Percentiles rank a stretch among this genome's conserved stretches.
Conservation (phyloP, 352 stramenopile genomes). For the Elongisporangium prolatum region DNA sequence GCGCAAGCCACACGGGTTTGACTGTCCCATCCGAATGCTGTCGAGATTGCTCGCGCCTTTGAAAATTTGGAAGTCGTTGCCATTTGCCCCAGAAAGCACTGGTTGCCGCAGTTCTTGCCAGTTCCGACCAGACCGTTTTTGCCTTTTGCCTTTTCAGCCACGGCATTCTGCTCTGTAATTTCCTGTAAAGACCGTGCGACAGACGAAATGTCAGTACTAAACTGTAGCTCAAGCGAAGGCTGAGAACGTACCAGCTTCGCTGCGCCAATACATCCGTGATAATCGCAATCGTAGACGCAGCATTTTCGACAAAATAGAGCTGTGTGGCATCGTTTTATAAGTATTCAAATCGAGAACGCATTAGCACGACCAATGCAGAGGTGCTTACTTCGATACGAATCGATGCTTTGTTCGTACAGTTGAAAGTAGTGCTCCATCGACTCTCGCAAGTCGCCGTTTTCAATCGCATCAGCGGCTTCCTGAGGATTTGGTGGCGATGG, state of each 20-base stretch:
- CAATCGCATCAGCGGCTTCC: not conserved
- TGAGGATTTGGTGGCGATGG: not conserved
- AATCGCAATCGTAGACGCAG: conserved; percentile 84
- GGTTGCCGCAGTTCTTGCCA: conserved; percentile 69
- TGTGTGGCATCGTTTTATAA: conserved; percentile 8
- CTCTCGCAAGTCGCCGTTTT: not conserved
- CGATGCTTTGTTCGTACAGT: conserved; percentile 48
- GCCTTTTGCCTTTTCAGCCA: conserved; percentile 34
- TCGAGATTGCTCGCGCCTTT: conserved; percentile 43
- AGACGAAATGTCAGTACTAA: too few relatives aligned
- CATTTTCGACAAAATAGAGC: conserved; percentile 77
- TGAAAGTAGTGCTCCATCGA: conserved; percentile 38
- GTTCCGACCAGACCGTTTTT: conserved; percentile 38
- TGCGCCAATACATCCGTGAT: conserved; percentile 57
- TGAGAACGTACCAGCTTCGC: conserved; percentile 43
- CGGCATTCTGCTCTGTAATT: conserved; percentile 59
- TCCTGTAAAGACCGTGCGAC: conserved; percentile 6
- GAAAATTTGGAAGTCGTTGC: conserved; percentile 30
- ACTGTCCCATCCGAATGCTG: conserved; percentile 48
- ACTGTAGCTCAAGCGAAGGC: not conserved
- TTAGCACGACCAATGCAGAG: not conserved
- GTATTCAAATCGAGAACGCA: not conserved
- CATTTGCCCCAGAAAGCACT: conserved; percentile 65
- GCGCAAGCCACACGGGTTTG: conserved; percentile 37
- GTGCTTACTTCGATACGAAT: conserved; percentile 65